A percentile compares a stretch with the other conserved stretches of the same genome.
phyloP scores from a whole-genome alignment of 768 basidiomycete species.

The Suillus brevipes region DNA sequence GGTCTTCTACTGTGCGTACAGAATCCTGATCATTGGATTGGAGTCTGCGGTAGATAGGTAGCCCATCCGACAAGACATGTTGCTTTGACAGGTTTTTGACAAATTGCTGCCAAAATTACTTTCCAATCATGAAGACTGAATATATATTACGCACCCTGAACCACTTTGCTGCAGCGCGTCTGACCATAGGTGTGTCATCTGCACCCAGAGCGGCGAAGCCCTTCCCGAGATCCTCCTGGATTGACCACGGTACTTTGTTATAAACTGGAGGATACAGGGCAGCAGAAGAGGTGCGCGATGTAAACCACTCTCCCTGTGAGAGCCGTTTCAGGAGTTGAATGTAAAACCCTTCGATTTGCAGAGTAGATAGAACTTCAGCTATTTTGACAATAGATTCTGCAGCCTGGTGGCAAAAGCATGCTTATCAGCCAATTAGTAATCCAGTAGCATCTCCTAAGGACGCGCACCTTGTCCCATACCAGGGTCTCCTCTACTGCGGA shows the following conservation, averaged over 20 bases:
- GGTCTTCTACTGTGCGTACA: conserved; percentile 93
- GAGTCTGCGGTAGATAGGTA: conserved; percentile 91
- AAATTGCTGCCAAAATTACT: conserved; percentile 54
- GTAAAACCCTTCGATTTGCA: conserved; percentile 86
- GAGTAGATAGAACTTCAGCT: conserved; percentile 69
- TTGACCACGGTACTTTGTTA: conserved; percentile 63
- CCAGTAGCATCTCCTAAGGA: neutral
- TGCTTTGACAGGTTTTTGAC: conserved; percentile 76
- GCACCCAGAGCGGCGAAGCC: conserved; percentile 78
- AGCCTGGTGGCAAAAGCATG: conserved; percentile 54
- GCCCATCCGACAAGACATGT: conserved; percentile 81
- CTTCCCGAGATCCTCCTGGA: conserved; percentile 88
- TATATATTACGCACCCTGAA: conserved; percentile 70
- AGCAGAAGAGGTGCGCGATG: conserved; percentile 93
- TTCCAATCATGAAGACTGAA: conserved; percentile 14
- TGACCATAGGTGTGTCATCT: conserved; percentile 99
- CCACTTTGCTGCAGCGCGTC: conserved; percentile 94
- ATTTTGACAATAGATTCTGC: conserved; percentile 95
- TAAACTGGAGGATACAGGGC: conserved; percentile 93
- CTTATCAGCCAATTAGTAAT: conserved; percentile 9
- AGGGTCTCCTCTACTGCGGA: conserved; percentile 97
- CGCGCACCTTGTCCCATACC: conserved; percentile 89
- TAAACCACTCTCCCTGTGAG: conserved; percentile 97
- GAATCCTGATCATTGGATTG: conserved; percentile 98
- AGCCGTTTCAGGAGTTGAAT: conserved; percentile 89